Percentiles rank a stretch among this genome's conserved stretches.
Evolutionary conservation across 495 filamentous ascomycete species (phyloP).

Genomic region (Neurospora sp.): DNA sequence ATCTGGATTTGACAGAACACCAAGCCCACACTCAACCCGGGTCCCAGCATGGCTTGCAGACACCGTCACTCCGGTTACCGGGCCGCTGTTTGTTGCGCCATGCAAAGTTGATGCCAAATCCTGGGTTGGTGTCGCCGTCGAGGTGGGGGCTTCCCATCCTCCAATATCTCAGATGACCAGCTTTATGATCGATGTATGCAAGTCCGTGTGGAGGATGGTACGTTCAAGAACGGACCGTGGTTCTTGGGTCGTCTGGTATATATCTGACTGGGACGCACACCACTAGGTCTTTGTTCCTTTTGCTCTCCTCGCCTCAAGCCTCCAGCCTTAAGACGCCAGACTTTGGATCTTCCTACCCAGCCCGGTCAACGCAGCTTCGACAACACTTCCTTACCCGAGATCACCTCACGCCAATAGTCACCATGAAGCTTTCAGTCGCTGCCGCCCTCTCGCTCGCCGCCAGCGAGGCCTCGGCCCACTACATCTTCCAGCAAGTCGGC

Average conservation of each 20-base stretch:
- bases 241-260: neutral
- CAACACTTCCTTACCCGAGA: neutral
- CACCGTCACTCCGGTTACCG: neutral
- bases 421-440: slow-evolving; percentile 30
- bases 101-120: neutral
- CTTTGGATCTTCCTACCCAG: neutral
- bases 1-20: neutral
- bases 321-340: neutral
- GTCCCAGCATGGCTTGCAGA: neutral
- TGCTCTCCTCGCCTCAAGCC: neutral
- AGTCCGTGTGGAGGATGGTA: neutral
- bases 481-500: slow-evolving; percentile 43
- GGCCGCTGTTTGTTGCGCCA: neutral
- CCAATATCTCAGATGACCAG: neutral
- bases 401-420: neutral
- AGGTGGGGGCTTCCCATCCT: neutral
- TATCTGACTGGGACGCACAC: neutral
- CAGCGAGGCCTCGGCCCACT: slow-evolving; percentile 32
- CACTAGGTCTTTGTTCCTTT: neutral
- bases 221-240: neutral
- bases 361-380: neutral
- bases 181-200: neutral
- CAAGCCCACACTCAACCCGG: neutral
- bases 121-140: neutral
- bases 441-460: slow-evolving; percentile 25